Evolutionary conservation across 129 eudicot genomes (phyloP).

Genomic region (Lactuca sativa): DNA sequence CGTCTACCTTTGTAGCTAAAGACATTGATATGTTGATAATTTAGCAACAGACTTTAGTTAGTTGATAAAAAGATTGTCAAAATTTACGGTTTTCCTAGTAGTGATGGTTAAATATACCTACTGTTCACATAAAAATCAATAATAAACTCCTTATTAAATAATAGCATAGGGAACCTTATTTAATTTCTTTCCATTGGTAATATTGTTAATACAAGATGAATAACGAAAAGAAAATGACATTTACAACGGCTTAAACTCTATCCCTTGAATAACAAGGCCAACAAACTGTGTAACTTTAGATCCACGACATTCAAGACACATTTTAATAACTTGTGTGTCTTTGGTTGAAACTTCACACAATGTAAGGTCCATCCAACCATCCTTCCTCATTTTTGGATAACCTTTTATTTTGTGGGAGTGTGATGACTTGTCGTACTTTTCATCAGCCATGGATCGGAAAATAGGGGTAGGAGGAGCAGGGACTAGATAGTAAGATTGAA

Average conservation of each 20-base stretch:
- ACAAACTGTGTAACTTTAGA: background rate
- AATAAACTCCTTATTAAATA: no score
- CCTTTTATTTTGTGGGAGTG: constrained; percentile 2
- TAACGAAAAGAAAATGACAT: constrained; percentile 19
- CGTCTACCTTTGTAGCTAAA: no score
- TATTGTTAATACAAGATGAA: constrained; percentile 12
- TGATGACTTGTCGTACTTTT: background rate
- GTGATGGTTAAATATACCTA: no score
- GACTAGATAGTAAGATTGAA: background rate
- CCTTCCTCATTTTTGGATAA: constrained; percentile 17
- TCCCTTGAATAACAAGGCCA: constrained; percentile 24
- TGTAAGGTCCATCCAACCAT: constrained; percentile 21
- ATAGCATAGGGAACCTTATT: no score
- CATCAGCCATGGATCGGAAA: background rate
- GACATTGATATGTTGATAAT: no score
- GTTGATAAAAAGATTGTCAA: no score
- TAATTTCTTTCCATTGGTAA: no score
- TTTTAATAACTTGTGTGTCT: constrained; percentile 3
- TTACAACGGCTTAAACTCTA: constrained; percentile 22
- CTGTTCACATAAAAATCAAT: no score
- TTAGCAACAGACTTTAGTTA: no score
- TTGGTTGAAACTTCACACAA: constrained; percentile 8
- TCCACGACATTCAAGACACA: constrained; percentile 14
- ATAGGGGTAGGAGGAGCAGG: background rate
- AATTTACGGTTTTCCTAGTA: no score